Conservation (phyloP, 495 filamentous ascomycete genomes). For the Xylaria telfairii region DNA sequence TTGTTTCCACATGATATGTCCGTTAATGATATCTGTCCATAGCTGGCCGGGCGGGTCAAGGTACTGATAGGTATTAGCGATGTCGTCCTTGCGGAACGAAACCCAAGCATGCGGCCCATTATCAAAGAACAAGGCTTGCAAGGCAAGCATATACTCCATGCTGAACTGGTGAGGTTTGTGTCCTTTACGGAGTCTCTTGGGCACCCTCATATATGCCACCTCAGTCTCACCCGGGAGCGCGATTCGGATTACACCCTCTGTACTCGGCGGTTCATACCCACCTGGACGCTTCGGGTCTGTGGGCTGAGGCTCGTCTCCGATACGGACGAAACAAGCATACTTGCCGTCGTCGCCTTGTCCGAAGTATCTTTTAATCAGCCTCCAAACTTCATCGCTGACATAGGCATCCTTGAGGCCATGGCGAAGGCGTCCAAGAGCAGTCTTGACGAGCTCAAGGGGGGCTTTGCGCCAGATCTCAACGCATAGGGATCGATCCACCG, state of each 20-base stretch:
- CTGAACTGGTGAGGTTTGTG: slow-evolving; percentile 31
- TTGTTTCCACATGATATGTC: background rate
- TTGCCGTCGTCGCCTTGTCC: background rate
- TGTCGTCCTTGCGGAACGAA: background rate
- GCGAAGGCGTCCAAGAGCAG: slow-evolving; percentile 20
- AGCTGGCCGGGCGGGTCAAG: slow-evolving; percentile 29
- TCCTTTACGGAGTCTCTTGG: background rate
- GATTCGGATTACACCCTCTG: slow-evolving; percentile 29
- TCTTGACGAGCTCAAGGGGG: background rate
- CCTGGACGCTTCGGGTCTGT: background rate
- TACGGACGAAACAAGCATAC: slow-evolving; percentile 30
- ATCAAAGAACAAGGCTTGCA: slow-evolving; percentile 20
- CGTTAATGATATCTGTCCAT: slow-evolving; percentile 20
- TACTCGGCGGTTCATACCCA: slow-evolving; percentile 24
- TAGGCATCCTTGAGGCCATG: background rate
- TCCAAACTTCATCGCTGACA: slow-evolving; percentile 13
- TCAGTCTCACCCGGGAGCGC: slow-evolving; percentile 14
- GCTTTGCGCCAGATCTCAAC: slow-evolving; percentile 31
- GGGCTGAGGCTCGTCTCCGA: slow-evolving; percentile 21
- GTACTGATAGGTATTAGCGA: slow-evolving; percentile 23
- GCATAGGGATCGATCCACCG: slow-evolving; percentile 25
- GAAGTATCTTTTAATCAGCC: slow-evolving; percentile 23
- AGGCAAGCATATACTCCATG: slow-evolving; percentile 28
- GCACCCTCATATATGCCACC: slow-evolving; percentile 36
- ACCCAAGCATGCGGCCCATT: slow-evolving; percentile 25